These are phyloP conservation scores for Agarophyton chilense DNA, from an alignment of 23 red algal species.

Conservation along the genomic window DNA sequence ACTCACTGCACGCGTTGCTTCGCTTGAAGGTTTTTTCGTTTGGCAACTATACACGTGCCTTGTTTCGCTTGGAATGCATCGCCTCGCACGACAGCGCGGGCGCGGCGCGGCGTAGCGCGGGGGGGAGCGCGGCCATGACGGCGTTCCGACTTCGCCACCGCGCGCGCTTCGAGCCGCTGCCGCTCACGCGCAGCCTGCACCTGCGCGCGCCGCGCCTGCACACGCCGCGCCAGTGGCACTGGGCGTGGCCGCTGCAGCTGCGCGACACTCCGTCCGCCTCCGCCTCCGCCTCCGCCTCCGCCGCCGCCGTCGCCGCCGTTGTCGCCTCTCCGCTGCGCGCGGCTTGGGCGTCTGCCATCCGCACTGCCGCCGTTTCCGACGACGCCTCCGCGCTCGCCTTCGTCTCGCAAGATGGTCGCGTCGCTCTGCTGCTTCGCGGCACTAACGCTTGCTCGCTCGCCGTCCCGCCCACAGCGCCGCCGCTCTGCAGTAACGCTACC, in stretches of 20 bases:
- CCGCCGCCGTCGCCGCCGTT: background rate
- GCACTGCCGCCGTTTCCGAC: conserved; percentile 40
- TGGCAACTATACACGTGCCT: no score
- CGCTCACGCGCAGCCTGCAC: conserved; percentile 29
- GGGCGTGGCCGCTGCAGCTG: conserved; percentile 63
- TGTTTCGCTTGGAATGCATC: no score
- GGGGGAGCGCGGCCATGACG: background rate
- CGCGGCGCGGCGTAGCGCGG: background rate
- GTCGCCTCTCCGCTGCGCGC: background rate
- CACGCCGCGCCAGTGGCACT: conserved; percentile 51
- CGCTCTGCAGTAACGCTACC: background rate
- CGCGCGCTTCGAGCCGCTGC: conserved; percentile 23
- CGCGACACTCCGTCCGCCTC: background rate
- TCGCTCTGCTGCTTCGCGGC: conserved; percentile 29
- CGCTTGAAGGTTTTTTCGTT: no score
- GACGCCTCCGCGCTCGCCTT: conserved; percentile 55
- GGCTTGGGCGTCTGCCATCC: conserved; percentile 51
- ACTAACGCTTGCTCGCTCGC: background rate
- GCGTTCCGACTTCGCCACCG: conserved; percentile 67
- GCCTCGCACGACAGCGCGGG: background rate
- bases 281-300: background rate
- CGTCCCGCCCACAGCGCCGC: background rate
- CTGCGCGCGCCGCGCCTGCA: conserved; percentile 34
- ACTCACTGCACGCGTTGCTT: no score
- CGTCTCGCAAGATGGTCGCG: conserved; percentile 38